Percentiles rank a stretch among this genome's conserved stretches.
Evolutionary conservation across 148 eudicot genomes (phyloP).

Genomic region (Camellia sinensis): DNA sequence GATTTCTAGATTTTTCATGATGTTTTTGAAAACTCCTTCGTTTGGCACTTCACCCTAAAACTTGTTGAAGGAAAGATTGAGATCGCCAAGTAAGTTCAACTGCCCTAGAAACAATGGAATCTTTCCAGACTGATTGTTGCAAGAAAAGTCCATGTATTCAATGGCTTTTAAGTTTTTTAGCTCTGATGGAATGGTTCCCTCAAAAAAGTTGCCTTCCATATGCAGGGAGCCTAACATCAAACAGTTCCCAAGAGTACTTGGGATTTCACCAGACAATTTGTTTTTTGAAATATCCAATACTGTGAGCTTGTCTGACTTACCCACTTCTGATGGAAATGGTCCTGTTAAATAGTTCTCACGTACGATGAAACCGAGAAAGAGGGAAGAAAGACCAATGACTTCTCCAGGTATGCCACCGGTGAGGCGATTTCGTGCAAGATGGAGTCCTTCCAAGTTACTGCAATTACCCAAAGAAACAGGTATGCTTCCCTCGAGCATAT

Average conservation of each 20-base stretch:
- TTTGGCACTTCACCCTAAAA: conserved; percentile 31
- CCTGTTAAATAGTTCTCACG: conserved; percentile 16
- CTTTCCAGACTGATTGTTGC: conserved; percentile 21
- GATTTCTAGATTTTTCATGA: no score
- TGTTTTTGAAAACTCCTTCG: conserved; percentile 19
- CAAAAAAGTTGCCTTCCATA: conserved; percentile 18
- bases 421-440: conserved; percentile 11
- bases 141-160: conserved; percentile 15
- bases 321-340: conserved; percentile 21
- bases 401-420: conserved; percentile 6
- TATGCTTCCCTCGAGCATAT: conserved; percentile 20
- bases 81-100: background rate
- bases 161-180: conserved; percentile 8
- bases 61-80: conserved; percentile 29
- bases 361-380: background rate
- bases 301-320: conserved; percentile 12
- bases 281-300: conserved; percentile 12
- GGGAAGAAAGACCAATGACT: conserved; percentile 19
- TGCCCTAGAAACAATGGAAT: conserved; percentile 19
- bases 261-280: conserved; percentile 23
- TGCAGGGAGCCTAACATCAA: background rate
- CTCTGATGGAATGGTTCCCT: conserved; percentile 20
- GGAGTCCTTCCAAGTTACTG: background rate
- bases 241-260: conserved; percentile 20
- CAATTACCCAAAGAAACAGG: conserved; percentile 22